Base-by-base conservation (phyloP, 1,139 yeast genomes). In the Meyerozyma carpophila region DNA sequence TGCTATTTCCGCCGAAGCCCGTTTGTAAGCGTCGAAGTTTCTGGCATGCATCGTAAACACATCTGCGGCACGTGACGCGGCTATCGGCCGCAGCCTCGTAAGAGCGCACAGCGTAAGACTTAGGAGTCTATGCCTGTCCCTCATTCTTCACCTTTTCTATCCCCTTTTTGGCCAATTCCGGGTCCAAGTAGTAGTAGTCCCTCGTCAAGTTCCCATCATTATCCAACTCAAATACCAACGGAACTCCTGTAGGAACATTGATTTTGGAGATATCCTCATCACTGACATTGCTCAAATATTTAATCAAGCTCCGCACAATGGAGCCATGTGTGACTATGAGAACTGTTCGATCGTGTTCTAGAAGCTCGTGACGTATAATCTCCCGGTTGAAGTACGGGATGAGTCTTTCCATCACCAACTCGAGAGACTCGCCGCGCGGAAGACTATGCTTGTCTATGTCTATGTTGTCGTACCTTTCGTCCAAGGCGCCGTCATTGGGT, bases 201-300 rank as follows among this genome's bases (percentile, higher is more conserved):
- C 65, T 65, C 1, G 68, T 57, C 39, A 77, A 68, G 32, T 65
- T 61, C 31, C 80, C 69, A 11, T 68, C 57, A 37, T 73, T 73
- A 50, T 76, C 57, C 32, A 81, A 55, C 49, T 81, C 83, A 47
- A 81, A 66, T 32, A 81, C 78, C 46, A 85, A 65, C 5, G 94
- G 94, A 9, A 85, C 80, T 0, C 90, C 93, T 39, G 87, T 85
- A 2, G 95, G 93, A 9, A 84, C 83, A 57, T 85, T 84, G 41
- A 85, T 74, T 41, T 75, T 69, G 46, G 81, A 76, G 42, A 85
- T 84, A 44, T 78, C 82, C n/a, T 73, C 72, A 54, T 83, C 87
- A 39, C 77, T 70, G 3, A 84, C 75, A 3, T 67, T 63, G 48
- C 77, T 77, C 36, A 85, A 55, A 43, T 80, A 66, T 55, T 84